phyloP scores from a whole-genome alignment of 73 alveolate genomes.

The Paramecium pentaurelia region DNA sequence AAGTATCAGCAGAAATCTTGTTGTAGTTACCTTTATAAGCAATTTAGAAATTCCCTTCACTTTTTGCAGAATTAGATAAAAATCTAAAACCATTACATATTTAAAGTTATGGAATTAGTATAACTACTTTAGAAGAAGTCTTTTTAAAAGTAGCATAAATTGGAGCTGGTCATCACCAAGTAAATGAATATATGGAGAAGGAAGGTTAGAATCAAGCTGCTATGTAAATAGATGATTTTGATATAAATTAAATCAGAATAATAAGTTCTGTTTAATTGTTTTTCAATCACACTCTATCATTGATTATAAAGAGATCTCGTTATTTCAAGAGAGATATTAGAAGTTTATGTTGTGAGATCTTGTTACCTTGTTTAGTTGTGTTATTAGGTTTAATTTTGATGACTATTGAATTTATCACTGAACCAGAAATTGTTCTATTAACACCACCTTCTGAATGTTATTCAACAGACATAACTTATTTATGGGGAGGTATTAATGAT shows the following conservation, averaged over 20 bases:
- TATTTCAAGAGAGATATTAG: conserved; percentile 81
- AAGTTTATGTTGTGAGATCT: conserved; percentile 82
- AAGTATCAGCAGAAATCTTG: conserved; percentile 70
- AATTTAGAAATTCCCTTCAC: conserved; percentile 57
- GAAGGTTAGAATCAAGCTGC: not conserved
- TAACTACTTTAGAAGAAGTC: conserved; percentile 98
- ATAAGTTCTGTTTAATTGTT: conserved; percentile 51
- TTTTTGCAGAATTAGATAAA: conserved; percentile 68
- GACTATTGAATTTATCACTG: conserved; percentile 59
- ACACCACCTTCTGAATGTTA: not conserved
- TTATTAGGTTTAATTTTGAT: conserved; percentile 80
- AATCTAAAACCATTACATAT: conserved; percentile 54
- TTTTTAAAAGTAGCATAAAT: conserved; percentile 83
- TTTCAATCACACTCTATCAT: conserved; percentile 73
- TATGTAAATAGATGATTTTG: conserved; percentile 43
- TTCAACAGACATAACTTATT: not conserved
- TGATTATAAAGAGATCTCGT: conserved; percentile 75
- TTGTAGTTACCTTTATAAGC: conserved; percentile 61
- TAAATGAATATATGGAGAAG: not conserved
- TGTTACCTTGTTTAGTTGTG: conserved; percentile 83
- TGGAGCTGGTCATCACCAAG: conserved; percentile 31
- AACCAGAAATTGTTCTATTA: conserved; percentile 57
- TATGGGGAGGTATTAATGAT: not conserved
- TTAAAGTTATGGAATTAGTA: conserved; percentile 75
- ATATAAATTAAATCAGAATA: conserved; percentile 45